Conservation (phyloP, 257 asterid species). For the Jacaranda mimosifolia region DNA sequence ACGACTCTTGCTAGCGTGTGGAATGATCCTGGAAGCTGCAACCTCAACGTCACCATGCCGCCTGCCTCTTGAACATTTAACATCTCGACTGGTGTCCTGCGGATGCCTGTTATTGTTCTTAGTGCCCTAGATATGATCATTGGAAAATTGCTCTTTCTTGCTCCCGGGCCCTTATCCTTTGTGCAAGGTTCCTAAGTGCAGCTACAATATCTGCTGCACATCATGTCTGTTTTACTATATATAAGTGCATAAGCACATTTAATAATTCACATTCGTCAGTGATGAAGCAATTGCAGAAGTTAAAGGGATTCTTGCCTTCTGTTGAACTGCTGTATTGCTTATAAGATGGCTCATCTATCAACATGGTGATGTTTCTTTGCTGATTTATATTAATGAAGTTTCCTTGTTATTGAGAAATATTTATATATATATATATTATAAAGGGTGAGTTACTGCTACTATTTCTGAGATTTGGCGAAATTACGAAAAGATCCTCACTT, state of each 20-base stretch:
- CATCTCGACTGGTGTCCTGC: not conserved
- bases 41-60: too few species aligned
- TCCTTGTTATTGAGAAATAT: too few species aligned
- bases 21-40: not conserved
- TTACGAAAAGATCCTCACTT: too few species aligned
- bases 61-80: not conserved
- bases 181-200: not conserved
- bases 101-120: constrained; percentile 25
- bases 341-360: too few species aligned
- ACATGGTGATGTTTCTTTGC: too few species aligned
- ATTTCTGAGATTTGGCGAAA: too few species aligned
- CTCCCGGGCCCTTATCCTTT: not conserved
- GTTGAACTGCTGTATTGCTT: not conserved
- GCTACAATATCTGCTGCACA: not conserved
- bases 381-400: too few species aligned
- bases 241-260: not conserved
- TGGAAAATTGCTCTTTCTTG: constrained; percentile 6
- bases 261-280: too few species aligned
- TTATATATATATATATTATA: too few species aligned
- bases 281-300: too few species aligned
- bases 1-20: not conserved
- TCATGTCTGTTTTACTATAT: too few species aligned
- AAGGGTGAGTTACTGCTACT: too few species aligned
- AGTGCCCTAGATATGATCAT: constrained; percentile 11
- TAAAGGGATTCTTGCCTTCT: not conserved